Base-by-base conservation (phyloP, 305 asterid species). In the Fraxinus baroniana region DNA sequence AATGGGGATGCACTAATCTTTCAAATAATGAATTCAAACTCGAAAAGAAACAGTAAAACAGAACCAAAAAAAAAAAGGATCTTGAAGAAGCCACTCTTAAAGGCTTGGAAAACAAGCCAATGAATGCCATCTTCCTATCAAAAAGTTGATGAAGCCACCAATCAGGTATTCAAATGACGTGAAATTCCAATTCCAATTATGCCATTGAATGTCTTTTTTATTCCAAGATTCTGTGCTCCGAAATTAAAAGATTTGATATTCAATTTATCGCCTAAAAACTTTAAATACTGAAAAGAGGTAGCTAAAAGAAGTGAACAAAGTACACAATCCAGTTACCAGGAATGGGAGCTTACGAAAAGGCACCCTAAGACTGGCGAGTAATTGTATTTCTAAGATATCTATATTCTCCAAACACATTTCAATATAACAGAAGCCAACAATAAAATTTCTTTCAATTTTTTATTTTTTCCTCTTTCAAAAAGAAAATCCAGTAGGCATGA, bases 71-170 rank as follows among this genome's bases (percentile, higher is more conserved):
- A 13, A 62, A 15, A 32, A 8, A 10, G 41, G 22, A 60, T 39
- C 37, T n/a, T 5, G 22, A 70, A 32, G 75, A 70, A 70, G 75
- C 41, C 10, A 32, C 79, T 62, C 35, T 24, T 7, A 6, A 17
- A n/a, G 81, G 10, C 32, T 22, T 18, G 75, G 49, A 41, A 33
- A 78, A 39, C 82, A 62, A 62, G 81, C 76, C 44, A 78, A 13
- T 20, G 24, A 49, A 68, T 22, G 36, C 75, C 49, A 33, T 71
- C 77, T 64, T 60, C 71, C 5, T 13, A 79, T 8, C 18, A n/a
- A 30, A 77, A 46, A 5, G 13, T 24, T 76, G 1, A 55, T 26
- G 36, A 20, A 46, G 39, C 66, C 41, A 49, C 4, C 60, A 7
- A 41, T 12, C 36, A 39, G 60, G 55, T 24, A 46, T n/a, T 46